These are phyloP conservation scores for Wickerhamomyces tratensis DNA, from an alignment of 805 yeast genomes.

Conservation along the genomic window DNA sequence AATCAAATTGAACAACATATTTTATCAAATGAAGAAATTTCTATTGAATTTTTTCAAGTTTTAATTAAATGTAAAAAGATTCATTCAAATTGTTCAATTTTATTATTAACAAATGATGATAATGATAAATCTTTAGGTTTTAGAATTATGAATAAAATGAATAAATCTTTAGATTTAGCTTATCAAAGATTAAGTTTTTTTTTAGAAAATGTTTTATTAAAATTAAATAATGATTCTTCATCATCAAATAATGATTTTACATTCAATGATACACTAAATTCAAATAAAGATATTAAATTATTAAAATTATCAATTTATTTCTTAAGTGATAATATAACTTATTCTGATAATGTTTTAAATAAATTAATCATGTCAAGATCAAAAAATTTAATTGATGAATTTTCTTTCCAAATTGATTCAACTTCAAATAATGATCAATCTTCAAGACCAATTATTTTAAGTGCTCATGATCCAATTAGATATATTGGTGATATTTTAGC, in stretches of 20 bases:
- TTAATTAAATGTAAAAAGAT: slow-evolving; percentile 55
- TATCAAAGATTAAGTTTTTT: slow-evolving; percentile 42
- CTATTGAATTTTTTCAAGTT: slow-evolving; percentile 47
- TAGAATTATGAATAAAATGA: slow-evolving; percentile 51
- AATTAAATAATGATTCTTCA: slow-evolving; percentile 7
- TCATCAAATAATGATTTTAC: slow-evolving; percentile 1
- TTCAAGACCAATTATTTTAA: slow-evolving; percentile 44
- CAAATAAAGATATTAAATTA: slow-evolving; percentile 9
- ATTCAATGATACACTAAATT: background rate
- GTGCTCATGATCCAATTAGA: slow-evolving; percentile 73
- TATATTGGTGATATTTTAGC: slow-evolving; percentile 86
- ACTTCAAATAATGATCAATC: slow-evolving; percentile 14
- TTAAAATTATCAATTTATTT: slow-evolving; percentile 25
- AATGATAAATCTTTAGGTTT: slow-evolving; percentile 37
- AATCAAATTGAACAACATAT: slow-evolving; percentile 62
- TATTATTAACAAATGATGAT: slow-evolving; percentile 63
- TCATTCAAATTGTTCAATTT: slow-evolving; percentile 55
- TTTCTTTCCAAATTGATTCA: slow-evolving; percentile 41
- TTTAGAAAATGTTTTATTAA: slow-evolving; percentile 23
- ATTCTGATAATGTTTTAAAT: slow-evolving; percentile 49
- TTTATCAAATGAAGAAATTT: slow-evolving; percentile 31
- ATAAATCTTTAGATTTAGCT: slow-evolving; percentile 39
- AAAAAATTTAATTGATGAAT: slow-evolving; percentile 54
- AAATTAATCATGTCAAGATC: slow-evolving; percentile 67
- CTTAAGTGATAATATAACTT: slow-evolving; percentile 32